These are phyloP conservation scores for Eimeria zaria DNA, from an alignment of 169 alveolate species.

Conservation along the genomic window DNA sequence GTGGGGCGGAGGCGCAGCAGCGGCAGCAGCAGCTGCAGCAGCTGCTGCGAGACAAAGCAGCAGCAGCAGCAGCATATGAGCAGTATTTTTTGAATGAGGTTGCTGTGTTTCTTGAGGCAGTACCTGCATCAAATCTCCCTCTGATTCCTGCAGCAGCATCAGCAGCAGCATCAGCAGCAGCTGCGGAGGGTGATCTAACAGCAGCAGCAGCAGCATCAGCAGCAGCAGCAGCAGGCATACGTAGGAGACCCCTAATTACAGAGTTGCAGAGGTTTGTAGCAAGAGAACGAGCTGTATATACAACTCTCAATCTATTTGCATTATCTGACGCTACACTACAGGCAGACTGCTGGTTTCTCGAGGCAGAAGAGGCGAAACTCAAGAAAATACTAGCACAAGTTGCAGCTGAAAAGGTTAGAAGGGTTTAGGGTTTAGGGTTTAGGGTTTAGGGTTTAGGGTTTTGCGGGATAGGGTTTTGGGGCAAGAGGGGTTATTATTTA, in stretches of 20 bases:
- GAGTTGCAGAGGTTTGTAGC: conserved; percentile 96
- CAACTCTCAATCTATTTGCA: conserved; percentile 95
- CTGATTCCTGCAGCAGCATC: conserved; percentile 87
- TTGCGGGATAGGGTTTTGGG: not conserved
- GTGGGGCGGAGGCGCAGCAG: conserved; percentile 86
- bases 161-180: conserved; percentile 73
- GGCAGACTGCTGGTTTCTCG: conserved; percentile 84
- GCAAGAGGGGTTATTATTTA: not conserved
- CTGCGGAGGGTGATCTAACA: not conserved
- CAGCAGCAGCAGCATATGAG: conserved; percentile 95
- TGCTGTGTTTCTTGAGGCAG: conserved; percentile 92
- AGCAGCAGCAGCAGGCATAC: conserved; percentile 55
- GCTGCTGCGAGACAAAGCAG: conserved; percentile 93
- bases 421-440: conserved; percentile 15
- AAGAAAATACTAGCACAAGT: conserved; percentile 47
- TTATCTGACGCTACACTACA: conserved; percentile 63
- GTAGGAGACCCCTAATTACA: conserved; percentile 92
- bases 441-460: conserved; percentile 36
- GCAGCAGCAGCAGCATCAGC: conserved; percentile 53
- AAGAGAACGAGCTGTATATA: conserved; percentile 97
- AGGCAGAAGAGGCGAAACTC: conserved; percentile 18
- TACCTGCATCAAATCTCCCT: conserved; percentile 78
- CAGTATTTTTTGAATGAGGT: conserved; percentile 93
- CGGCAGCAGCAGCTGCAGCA: conserved; percentile 89
- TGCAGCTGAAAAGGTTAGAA: conserved; percentile 51